Conservation (phyloP, 495 filamentous ascomycete species). For the Bombardia bombarda region DNA sequence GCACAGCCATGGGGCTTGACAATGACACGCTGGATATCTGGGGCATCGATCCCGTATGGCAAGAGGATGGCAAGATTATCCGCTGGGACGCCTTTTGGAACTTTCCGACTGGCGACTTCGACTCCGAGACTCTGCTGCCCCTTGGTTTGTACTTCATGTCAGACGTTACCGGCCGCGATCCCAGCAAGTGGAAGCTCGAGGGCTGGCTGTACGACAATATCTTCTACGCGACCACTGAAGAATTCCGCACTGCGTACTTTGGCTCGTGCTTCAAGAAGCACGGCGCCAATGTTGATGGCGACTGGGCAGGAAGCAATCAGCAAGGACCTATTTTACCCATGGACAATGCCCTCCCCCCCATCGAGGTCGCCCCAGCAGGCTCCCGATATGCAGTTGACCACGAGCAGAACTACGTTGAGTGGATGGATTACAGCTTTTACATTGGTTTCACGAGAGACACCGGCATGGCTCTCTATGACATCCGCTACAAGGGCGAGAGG, state of each 20-base stretch:
- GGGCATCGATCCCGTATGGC: conserved; percentile 32
- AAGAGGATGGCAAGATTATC: conserved; percentile 33
- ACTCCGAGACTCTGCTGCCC: conserved; percentile 32
- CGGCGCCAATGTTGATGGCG: conserved; percentile 33
- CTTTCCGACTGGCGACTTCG: conserved; percentile 24
- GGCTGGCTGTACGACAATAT: conserved; percentile 43
- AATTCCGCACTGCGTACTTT: conserved; percentile 35
- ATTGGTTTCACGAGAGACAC: conserved; percentile 35
- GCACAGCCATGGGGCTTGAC: conserved; percentile 18
- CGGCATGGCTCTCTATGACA: conserved; percentile 39
- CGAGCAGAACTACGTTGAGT: conserved; percentile 41
- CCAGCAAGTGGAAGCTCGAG: conserved; percentile 35
- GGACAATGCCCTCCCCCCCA: conserved; percentile 30
- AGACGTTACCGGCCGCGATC: conserved; percentile 41
- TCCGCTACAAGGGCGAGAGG: conserved; percentile 44
- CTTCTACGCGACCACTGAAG: conserved; percentile 37
- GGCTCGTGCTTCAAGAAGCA: conserved; percentile 35
- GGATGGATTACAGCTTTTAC: conserved; percentile 49
- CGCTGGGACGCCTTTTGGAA: conserved; percentile 36
- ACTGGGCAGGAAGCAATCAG: conserved; percentile 34
- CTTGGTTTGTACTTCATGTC: conserved; percentile 32
- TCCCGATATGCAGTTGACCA: conserved; percentile 32
- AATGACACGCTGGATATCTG: conserved; percentile 33
- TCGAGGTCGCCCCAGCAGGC: conserved; percentile 28
- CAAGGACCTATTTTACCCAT: conserved; percentile 22